Evolutionary conservation across 768 basidiomycete species (phyloP).

Genomic region (Boletus subparvulus): DNA sequence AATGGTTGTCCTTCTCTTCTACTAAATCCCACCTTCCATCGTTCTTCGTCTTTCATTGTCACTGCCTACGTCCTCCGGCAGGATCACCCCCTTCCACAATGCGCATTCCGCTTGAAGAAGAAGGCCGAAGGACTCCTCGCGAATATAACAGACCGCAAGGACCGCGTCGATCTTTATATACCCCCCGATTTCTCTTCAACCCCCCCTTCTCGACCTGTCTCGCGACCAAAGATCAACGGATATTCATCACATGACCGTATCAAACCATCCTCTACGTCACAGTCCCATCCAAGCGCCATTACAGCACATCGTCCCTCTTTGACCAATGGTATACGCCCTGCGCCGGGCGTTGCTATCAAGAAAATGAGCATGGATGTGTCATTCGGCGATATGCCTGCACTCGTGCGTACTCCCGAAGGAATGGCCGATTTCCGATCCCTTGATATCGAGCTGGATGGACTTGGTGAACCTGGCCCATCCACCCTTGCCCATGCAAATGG

Average conservation of each 20-base stretch:
- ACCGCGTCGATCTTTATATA: slow-evolving; percentile 69
- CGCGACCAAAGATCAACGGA: slow-evolving; percentile 49
- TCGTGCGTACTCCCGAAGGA: slow-evolving; percentile 67
- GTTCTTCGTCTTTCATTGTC: neutral
- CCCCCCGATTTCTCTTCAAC: slow-evolving; percentile 45
- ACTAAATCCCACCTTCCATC: neutral
- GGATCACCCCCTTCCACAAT: slow-evolving; percentile 86
- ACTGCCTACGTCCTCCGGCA: slow-evolving; percentile 28
- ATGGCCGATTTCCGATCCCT: slow-evolving; percentile 69
- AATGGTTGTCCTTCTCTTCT: neutral
- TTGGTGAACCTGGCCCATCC: slow-evolving; percentile 36
- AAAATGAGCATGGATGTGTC: slow-evolving; percentile 39
- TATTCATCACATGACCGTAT: slow-evolving; percentile 28
- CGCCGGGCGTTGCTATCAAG: slow-evolving; percentile 8
- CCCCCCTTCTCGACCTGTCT: slow-evolving; percentile 17
- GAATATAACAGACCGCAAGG: slow-evolving; percentile 86
- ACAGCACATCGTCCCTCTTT: slow-evolving; percentile 10
- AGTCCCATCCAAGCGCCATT: slow-evolving; percentile 1
- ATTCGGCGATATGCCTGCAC: slow-evolving; percentile 67
- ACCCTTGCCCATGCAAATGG: slow-evolving; percentile 36
- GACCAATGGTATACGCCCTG: slow-evolving; percentile 20
- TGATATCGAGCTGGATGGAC: slow-evolving; percentile 49
- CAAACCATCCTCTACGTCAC: slow-evolving; percentile 25
- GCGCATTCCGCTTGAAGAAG: slow-evolving; percentile 74
- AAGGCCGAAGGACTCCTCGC: slow-evolving; percentile 86